phyloP scores from a whole-genome alignment of 345 rosid species.

The Diplotaxis tenuifolia region DNA sequence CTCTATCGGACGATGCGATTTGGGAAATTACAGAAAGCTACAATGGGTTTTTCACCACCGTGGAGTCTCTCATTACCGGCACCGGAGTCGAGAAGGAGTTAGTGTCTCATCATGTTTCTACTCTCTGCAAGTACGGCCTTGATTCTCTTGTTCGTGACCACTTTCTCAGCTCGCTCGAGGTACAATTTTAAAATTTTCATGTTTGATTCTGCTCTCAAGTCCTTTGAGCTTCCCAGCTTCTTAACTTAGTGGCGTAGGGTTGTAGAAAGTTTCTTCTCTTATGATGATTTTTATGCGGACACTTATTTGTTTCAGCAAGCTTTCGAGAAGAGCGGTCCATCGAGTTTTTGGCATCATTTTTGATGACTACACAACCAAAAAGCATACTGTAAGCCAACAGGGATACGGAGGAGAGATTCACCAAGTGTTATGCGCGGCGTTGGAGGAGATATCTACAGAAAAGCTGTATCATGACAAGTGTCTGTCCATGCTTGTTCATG shows the following conservation, averaged over 20 bases:
- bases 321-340: constrained; percentile 55
- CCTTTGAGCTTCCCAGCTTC: too few species aligned
- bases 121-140: constrained; percentile 72
- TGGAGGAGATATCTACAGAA: constrained; percentile 57
- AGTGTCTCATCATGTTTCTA: constrained; percentile 46
- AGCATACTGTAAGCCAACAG: constrained; percentile 45
- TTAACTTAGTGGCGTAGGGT: background rate
- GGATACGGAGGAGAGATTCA: constrained; percentile 54
- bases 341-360: constrained; percentile 75
- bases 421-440: constrained; percentile 59
- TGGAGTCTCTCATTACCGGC: constrained; percentile 54
- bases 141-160: constrained; percentile 68
- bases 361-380: constrained; percentile 48
- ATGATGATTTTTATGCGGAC: background rate
- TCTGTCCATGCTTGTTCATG: constrained; percentile 53
- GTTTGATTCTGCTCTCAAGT: background rate
- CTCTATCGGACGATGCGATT: constrained; percentile 49
- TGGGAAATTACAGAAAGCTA: constrained; percentile 59
- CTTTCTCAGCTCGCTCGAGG: constrained; percentile 73
- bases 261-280: background rate
- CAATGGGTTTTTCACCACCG: constrained; percentile 54
- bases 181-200: background rate
- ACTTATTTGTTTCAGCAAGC: constrained; percentile 47
- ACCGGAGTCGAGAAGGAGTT: constrained; percentile 46
- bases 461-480: constrained; percentile 77